Evolutionary conservation across 2,329 filamentous ascomycete genomes (phyloP).

Genomic region (Cordyceps javanica): DNA sequence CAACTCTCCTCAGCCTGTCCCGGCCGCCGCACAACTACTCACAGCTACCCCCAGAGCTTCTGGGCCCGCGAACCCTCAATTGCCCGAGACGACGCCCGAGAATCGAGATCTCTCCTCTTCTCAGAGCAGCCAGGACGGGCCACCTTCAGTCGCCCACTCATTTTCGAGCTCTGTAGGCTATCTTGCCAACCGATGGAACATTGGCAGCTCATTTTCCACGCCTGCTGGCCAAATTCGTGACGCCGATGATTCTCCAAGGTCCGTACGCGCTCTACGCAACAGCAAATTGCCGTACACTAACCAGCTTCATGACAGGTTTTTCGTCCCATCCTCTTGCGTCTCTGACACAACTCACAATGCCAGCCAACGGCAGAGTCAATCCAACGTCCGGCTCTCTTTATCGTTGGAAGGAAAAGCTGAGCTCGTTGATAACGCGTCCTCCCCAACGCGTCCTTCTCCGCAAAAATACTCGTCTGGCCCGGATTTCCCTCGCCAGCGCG

Average conservation of each 20-base stretch:
- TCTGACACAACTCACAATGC: conserved; percentile 34
- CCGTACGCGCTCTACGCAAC: conserved; percentile 13
- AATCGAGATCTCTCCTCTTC: conserved; percentile 22
- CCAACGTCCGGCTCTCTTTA: conserved; percentile 70
- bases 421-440: conserved; percentile 49
- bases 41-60: conserved; percentile 7
- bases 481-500: conserved; percentile 42
- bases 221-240: conserved; percentile 35
- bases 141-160: conserved; percentile 30
- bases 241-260: conserved; percentile 42
- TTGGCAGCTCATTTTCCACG: conserved; percentile 44
- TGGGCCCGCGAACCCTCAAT: not conserved
- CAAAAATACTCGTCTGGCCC: conserved; percentile 40
- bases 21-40: conserved; percentile 15
- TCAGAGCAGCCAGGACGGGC: conserved; percentile 22
- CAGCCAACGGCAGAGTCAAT: conserved; percentile 27
- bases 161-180: conserved; percentile 43
- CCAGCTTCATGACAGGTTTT: conserved; percentile 29
- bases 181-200: conserved; percentile 52
- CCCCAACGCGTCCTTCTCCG: conserved; percentile 61
- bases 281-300: not conserved
- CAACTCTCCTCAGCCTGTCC: not conserved
- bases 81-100: conserved; percentile 19
- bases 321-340: conserved; percentile 37
- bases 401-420: conserved; percentile 90